These are phyloP conservation scores for Porodaedalea pini DNA, from an alignment of 1,284 basidiomycete species.

Conservation along the genomic window DNA sequence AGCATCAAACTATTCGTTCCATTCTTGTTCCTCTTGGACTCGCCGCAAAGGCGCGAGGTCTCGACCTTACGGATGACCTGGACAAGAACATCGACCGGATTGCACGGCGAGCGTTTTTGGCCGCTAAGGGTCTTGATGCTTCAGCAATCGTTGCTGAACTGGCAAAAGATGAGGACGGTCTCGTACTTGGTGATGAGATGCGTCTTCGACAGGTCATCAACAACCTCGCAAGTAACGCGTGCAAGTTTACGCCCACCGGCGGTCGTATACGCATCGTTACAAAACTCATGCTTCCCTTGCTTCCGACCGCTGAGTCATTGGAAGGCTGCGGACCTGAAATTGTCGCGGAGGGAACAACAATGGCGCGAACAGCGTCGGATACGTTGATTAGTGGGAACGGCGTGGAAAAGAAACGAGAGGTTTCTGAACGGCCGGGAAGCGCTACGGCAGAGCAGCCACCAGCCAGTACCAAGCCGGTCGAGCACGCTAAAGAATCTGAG, in stretches of 20 bases:
- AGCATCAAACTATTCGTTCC: constrained; percentile 80
- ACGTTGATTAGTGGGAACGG: too few relatives aligned
- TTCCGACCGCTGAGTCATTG: neutral
- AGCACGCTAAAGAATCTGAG: neutral
- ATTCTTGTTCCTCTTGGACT: constrained; percentile 74
- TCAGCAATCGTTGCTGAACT: constrained; percentile 38
- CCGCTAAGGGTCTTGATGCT: constrained; percentile 42
- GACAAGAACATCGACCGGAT: constrained; percentile 73
- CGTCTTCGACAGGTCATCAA: constrained; percentile 78
- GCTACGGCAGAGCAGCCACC: neutral
- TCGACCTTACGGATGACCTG: constrained; percentile 66
- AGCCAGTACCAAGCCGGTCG: neutral
- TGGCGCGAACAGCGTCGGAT: neutral
- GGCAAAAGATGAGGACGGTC: constrained; percentile 48
- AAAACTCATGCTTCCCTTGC: constrained; percentile 41
- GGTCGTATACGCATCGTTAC: constrained; percentile 63
- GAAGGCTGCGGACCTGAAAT: neutral
- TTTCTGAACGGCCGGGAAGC: neutral
- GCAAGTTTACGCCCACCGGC: constrained; percentile 79
- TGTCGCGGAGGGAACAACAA: neutral
- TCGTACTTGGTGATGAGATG: constrained; percentile 77
- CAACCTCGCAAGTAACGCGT: constrained; percentile 73
- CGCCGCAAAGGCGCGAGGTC: constrained; percentile 67
- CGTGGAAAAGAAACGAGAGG: neutral
- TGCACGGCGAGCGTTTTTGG: constrained; percentile 54